Base-by-base conservation (phyloP, 2,329 filamentous ascomycete genomes). In the Cytospora leucostoma region DNA sequence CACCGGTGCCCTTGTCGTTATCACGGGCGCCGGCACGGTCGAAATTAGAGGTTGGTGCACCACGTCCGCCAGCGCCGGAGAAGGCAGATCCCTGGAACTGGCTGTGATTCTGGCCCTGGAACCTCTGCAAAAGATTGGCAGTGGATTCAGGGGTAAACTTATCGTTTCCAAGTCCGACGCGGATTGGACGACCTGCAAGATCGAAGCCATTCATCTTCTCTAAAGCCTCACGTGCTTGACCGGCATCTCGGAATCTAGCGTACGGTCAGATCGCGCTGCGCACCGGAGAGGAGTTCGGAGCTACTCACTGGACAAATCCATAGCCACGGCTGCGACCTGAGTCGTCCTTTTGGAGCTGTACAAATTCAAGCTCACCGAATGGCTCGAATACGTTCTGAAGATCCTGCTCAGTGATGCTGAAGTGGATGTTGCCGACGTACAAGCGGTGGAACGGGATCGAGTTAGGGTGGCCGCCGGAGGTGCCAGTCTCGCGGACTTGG, bases 161-260 rank as follows among this genome's bases (percentile, higher is more conserved):
- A 91, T 99, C 95, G 82, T 97, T 99, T 79, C 95, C 95, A 81
- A 99, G 92, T 78, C 95, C 95, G 77, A 99, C 96, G 75, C 95
- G 93, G 76, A 99, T 98, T 68, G 93, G 93, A 75, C 95, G 93
- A 78, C 93, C 93, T 72, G 95, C 95, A 71, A 99, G 88, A 79
- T 98, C 95, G 80, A 98, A 99, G 68, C 94, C 93, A 79, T 99
- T 99, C 94, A 99, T 97, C 80, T 97, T 97, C 77, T 97, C 93
- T 68, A 99, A 83, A 66, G 95, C 96, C 76, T 97, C 92, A 74
- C 94, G 92, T 74, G 95, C 95, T 77, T 97, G 88, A 68, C 87
- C 87, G 64, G 94, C 93, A 74, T 98, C 91, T 72, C 90, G 89
- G 78, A 96, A 97, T 74, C 93, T 97, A 66, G 4, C 10, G n/a